Conservation (phyloP, 164 flowering plant species). For the Stephania japonica region DNA sequence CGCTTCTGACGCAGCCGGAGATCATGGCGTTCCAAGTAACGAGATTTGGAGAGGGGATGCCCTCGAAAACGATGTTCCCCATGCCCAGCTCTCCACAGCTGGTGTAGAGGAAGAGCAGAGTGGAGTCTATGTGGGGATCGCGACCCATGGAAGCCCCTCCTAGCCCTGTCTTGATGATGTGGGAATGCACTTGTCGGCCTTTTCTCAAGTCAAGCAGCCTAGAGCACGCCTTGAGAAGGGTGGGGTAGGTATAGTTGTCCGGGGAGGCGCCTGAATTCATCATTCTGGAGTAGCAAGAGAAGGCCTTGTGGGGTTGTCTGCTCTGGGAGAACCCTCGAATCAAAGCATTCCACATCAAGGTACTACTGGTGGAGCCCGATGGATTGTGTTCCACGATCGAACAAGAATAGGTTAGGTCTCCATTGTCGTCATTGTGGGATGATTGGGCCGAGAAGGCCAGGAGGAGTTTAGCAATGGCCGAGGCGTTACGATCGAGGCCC, state of each 20-base stretch:
- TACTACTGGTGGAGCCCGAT: conserved; percentile 7
- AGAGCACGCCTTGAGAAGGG: conserved; percentile 19
- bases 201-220: conserved; percentile 14
- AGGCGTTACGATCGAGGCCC: conserved; percentile 5
- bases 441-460: conserved; percentile 13
- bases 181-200: conserved; percentile 18
- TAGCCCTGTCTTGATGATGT: conserved; percentile 10
- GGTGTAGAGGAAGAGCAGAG: conserved; percentile 14
- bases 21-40: conserved; percentile 23
- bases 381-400: neutral
- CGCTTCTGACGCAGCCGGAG: conserved; percentile 18
- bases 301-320: conserved; percentile 12
- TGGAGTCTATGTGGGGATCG: conserved; percentile 10
- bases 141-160: too few relatives aligned
- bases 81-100: conserved; percentile 12
- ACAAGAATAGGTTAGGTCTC: conserved; percentile 9
- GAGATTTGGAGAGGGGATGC: conserved; percentile 1
- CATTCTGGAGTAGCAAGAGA: conserved; percentile 15
- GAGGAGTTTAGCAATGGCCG: conserved; percentile 4
- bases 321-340: conserved; percentile 19
- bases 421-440: neutral
- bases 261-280: conserved; percentile 4
- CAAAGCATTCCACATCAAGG: conserved; percentile 13
- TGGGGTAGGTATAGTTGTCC: conserved; percentile 20
- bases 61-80: conserved; percentile 13